phyloP scores from a whole-genome alignment of 257 asterid genomes.

The Capsicum rhomboideum region DNA sequence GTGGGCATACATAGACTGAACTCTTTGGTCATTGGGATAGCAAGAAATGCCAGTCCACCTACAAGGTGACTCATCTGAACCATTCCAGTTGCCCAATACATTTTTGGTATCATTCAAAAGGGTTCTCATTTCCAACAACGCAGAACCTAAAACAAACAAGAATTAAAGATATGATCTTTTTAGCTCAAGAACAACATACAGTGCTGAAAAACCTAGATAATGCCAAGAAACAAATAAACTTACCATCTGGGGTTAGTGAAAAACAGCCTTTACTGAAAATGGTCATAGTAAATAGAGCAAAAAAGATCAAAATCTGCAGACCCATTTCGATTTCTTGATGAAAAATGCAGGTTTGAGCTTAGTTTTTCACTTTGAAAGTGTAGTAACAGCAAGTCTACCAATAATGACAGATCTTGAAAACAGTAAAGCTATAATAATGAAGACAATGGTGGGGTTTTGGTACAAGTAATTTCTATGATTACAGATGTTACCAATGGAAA shows the following conservation, averaged over 20 bases:
- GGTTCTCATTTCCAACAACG: constrained; percentile 76
- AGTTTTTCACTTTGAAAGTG: background rate
- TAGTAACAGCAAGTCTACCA: background rate
- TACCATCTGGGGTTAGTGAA: constrained; percentile 88
- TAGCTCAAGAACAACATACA: background rate
- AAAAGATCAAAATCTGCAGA: constrained; percentile 28
- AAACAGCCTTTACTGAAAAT: constrained; percentile 38
- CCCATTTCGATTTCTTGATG: constrained; percentile 45
- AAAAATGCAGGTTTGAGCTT: constrained; percentile 1
- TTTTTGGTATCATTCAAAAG: constrained; percentile 74
- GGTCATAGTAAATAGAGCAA: constrained; percentile 34
- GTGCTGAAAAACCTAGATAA: background rate
- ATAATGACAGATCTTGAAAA: constrained; percentile 12
- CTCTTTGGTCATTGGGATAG: constrained; percentile 66
- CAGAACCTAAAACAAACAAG: constrained; percentile 32
- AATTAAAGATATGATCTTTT: background rate
- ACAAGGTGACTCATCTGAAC: constrained; percentile 71
- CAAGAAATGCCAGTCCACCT: constrained; percentile 89
- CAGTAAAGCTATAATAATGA: constrained; percentile 23
- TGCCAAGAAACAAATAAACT: background rate
- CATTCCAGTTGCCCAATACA: constrained; percentile 65
- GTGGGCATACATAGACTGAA: constrained; percentile 55
- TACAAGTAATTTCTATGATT: constrained; percentile 33
- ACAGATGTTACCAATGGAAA: constrained; percentile 31
- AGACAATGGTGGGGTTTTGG: constrained; percentile 22